Base-by-base conservation (phyloP, 306 rosid genomes). In the Cucurbita ficifolia region DNA sequence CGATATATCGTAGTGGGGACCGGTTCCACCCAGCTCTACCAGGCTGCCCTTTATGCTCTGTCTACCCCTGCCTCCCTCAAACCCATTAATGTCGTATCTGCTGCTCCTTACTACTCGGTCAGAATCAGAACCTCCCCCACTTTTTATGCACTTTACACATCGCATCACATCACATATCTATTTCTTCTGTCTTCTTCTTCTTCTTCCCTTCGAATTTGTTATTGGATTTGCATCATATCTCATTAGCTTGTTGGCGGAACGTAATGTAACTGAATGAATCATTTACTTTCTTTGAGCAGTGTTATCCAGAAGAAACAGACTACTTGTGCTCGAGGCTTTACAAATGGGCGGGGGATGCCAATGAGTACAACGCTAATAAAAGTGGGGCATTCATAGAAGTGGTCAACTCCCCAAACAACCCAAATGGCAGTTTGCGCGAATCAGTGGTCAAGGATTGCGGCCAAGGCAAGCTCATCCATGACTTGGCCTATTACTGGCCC, bases 401-500 rank as follows among this genome's bases (percentile, higher is more conserved):
- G 6, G 90, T 93, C 40, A 87, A 81, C 10, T 78, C 83, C 0
- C 98, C 98, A 51, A 93, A 88, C 80, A 93, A 93, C 76, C 97
- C 96, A 3, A 96, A 90, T 70, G 97, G 98, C 9, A 42, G 68
- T 6, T 18, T 80, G 0, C 60, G 96, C 16, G 78, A 35, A 43
- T 80, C 88, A 0, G 86, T 84, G 42, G 92, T 83, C 69, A 76
- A 46, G 1, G 35, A 19, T 51, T 7, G 43, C 24, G 81, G 65
- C 61, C 54, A 82, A 42, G 87, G 90, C 12, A 88, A 78, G 52
- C 8, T 84, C 60, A 24, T 90, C 71, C 64, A 88, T 78, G 98
- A 93, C 82, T 71, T 87, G 10, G 98, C 98, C 18, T 93, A 92
- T 78, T 90, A 88, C 45, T 92, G 96, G 96, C 98, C 96, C 5